Evolutionary conservation across 2,329 filamentous ascomycete species (phyloP).

Genomic region (Talaromyces rugulosus): DNA sequence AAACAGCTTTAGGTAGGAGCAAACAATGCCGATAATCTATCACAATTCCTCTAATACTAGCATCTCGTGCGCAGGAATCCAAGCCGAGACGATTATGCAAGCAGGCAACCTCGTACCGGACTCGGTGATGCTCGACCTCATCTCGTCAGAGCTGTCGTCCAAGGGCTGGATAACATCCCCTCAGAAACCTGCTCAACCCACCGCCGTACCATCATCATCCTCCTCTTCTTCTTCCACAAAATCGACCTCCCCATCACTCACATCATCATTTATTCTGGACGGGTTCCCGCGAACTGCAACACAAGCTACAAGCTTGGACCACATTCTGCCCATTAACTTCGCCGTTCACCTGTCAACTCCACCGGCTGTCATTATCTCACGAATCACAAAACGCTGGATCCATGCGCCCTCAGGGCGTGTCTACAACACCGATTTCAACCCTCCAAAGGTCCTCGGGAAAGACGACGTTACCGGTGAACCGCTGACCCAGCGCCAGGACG

Average conservation of each 20-base stretch:
- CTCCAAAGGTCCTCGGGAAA: slow-evolving; percentile 70
- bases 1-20: slow-evolving; percentile 72
- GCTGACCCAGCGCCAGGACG: slow-evolving; percentile 77
- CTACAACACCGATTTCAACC: slow-evolving; percentile 92
- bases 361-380: slow-evolving; percentile 76
- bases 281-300: slow-evolving; percentile 85
- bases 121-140: slow-evolving; percentile 84
- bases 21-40: neutral
- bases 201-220: neutral
- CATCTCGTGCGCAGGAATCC: slow-evolving; percentile 60
- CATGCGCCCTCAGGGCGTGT: slow-evolving; percentile 87
- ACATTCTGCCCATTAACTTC: slow-evolving; percentile 87
- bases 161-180: slow-evolving; percentile 72
- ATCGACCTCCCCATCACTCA: slow-evolving; percentile 49
- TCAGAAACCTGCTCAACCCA: neutral
- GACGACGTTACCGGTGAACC: slow-evolving; percentile 91
- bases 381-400: slow-evolving; percentile 89
- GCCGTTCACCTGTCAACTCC: slow-evolving; percentile 85
- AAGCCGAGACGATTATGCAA: slow-evolving; percentile 86
- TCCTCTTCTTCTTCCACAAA: slow-evolving; percentile 31
- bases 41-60: neutral
- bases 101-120: slow-evolving; percentile 87
- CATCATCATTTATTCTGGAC: slow-evolving; percentile 89
- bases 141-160: slow-evolving; percentile 79
- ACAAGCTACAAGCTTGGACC: slow-evolving; percentile 74